phyloP scores from a whole-genome alignment of 306 rosid species.

The Crataegus laevigata region DNA sequence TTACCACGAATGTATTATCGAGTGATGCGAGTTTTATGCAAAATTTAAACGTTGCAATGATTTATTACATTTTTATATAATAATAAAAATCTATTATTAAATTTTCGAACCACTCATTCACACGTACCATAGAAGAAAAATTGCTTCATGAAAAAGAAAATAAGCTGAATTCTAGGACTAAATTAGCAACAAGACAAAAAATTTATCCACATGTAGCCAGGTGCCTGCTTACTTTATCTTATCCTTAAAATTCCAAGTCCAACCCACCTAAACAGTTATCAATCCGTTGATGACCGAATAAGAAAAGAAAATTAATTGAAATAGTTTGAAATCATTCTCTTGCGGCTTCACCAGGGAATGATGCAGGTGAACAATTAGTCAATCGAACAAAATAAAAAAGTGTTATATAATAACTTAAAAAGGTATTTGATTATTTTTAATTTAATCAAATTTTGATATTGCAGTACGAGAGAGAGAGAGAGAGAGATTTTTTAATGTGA shows the following conservation, averaged over 20 bases:
- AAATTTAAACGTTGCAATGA: too few species aligned
- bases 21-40: not conserved
- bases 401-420: not conserved
- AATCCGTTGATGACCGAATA: not conserved
- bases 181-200: not conserved
- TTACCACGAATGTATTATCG: not conserved
- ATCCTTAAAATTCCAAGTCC: not conserved
- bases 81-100: too few species aligned
- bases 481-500: too few species aligned
- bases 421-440: too few species aligned
- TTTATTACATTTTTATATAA: too few species aligned
- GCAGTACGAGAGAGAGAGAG: too few species aligned
- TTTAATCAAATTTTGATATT: too few species aligned
- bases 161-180: not conserved
- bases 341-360: not conserved
- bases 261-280: not conserved
- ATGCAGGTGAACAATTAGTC: not conserved
- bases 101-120: fast-evolving
- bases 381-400: not conserved
- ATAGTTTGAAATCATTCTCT: not conserved
- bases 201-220: not conserved
- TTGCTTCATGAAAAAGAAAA: too few species aligned
- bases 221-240: not conserved
- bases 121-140: too few species aligned
- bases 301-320: not conserved